These are phyloP conservation scores for Pterocarpus macrocarpus DNA, from an alignment of 306 rosid species.

Conservation along the genomic window DNA sequence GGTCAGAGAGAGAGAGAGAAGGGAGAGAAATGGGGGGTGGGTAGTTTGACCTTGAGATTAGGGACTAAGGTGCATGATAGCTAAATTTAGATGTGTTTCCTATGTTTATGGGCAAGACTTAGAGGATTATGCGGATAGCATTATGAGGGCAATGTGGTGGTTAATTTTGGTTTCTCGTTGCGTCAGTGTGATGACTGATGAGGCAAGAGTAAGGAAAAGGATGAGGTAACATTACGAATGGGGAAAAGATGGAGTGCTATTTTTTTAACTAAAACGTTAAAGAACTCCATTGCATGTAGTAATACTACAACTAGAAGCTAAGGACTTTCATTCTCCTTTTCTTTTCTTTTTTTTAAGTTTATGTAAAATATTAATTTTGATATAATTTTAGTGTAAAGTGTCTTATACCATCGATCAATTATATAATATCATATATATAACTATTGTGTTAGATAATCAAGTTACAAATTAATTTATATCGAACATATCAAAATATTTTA, in stretches of 20 bases:
- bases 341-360: no score
- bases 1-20: conserved; percentile 45
- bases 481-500: no score
- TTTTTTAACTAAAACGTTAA: background rate
- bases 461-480: no score
- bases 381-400: no score
- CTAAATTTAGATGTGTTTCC: conserved; percentile 57
- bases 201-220: no score
- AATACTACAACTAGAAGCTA: background rate
- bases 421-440: no score
- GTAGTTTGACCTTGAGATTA: conserved; percentile 68
- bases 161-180: conserved; percentile 42
- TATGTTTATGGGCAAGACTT: conserved; percentile 48
- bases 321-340: no score
- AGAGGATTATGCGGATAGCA: conserved; percentile 54
- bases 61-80: conserved; percentile 35
- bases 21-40: conserved; percentile 16
- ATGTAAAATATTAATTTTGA: no score
- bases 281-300: background rate
- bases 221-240: no score
- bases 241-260: background rate
- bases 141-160: conserved; percentile 5
- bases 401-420: no score
- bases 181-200: background rate
- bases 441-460: no score